Base-by-base conservation (phyloP, 805 yeast species). In the Zygotorulaspora florentina region DNA sequence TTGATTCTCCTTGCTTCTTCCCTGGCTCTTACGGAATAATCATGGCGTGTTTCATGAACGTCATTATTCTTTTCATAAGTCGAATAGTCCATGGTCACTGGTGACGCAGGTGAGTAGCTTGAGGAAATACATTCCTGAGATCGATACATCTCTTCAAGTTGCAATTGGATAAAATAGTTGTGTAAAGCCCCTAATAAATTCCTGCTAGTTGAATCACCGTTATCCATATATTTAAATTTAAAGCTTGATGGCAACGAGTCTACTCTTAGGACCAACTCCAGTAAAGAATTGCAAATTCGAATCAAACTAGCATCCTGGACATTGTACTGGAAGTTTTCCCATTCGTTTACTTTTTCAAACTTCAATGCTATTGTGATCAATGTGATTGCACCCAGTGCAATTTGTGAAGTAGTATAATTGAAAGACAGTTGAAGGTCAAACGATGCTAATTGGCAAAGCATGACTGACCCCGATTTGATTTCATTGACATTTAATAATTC, bases 391-490 rank as follows among this genome's bases (percentile, higher is more conserved):
- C 83, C 77, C 46, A 76, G 69, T 36, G 84, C 74, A 42, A 77
- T 67, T 35, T 73, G 65, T 29, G 74, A 69, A 7, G 72, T 59
- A 2, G 75, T 59, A 53, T 66, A 76, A 51, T 72, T 72, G 59
- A 78, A 76, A 46, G 80, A 76, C 47, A 83, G 66, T 47, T 74
- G 75, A 41, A 79, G 75, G 59, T 81, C 77, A 62, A 84, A 82
- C 48, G 79, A 81, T 44, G 81, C 73, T 55, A 83, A 67, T 59
- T 84, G 89, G 56, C 88, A 81, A 37, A 84, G 62, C 66, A 80
- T 79, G 48, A 78, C 66, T 12, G 87, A 73, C 47, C 83, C 77
- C 39, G 72, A 64, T 55, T 76, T 79, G 50, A 82, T 66, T 46
- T 76, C 79, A 49, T 72, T 68, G 33, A 70, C 56, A 50, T 58